These are phyloP conservation scores for Aspergillus eucalypticola DNA, from an alignment of 2,329 filamentous ascomycete genomes.

Conservation along the genomic window DNA sequence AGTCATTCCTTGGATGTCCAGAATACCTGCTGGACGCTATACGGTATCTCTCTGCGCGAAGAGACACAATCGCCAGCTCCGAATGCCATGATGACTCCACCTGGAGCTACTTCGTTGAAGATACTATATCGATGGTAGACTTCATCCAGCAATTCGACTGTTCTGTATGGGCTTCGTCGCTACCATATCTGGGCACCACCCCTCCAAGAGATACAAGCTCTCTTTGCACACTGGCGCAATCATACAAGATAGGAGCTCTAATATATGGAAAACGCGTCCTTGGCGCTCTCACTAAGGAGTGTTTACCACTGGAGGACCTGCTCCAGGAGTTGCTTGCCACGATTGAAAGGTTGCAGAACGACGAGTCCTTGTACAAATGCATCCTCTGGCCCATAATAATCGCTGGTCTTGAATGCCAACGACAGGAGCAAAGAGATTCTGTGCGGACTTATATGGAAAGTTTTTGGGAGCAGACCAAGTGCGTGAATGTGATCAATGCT, in stretches of 20 bases:
- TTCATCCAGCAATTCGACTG: conserved; percentile 28
- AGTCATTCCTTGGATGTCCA: conserved; percentile 40
- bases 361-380: conserved; percentile 34
- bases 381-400: conserved; percentile 39
- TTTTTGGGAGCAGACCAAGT: conserved; percentile 34
- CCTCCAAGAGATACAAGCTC: conserved; percentile 18
- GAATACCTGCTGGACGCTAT: conserved; percentile 34
- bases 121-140: conserved; percentile 21
- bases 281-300: conserved; percentile 22
- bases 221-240: conserved; percentile 29
- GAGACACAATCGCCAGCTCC: conserved; percentile 24
- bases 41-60: conserved; percentile 28
- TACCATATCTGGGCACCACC: conserved; percentile 19
- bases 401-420: conserved; percentile 33
- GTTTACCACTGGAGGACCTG: conserved; percentile 20
- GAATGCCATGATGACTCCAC: conserved; percentile 2
- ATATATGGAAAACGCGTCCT: conserved; percentile 36
- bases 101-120: conserved; percentile 10
- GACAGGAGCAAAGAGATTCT: conserved; percentile 24
- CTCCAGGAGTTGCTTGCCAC: conserved; percentile 27
- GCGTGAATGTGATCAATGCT: conserved; percentile 37
- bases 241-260: conserved; percentile 32
- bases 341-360: conserved; percentile 26
- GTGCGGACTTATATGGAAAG: conserved; percentile 27
- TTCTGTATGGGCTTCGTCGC: conserved; percentile 26